Conservation (phyloP, 2,329 filamentous ascomycete species). For the Penicillium sp. region DNA sequence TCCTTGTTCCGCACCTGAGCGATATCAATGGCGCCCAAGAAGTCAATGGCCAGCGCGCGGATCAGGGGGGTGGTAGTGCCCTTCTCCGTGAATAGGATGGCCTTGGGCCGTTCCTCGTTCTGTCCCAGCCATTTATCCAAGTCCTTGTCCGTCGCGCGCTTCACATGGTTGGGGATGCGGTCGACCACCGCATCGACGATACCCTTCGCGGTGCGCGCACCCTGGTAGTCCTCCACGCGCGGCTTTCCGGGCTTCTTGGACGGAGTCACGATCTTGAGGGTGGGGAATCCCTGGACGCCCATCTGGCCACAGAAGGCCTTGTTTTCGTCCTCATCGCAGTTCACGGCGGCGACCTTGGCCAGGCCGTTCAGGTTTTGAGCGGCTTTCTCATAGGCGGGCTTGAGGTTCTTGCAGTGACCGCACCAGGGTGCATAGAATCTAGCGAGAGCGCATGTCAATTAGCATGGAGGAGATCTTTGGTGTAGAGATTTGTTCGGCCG, state of each 20-base stretch:
- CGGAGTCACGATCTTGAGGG: slow-evolving; percentile 89
- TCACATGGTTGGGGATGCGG: slow-evolving; percentile 91
- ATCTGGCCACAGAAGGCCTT: slow-evolving; percentile 84
- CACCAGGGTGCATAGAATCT: slow-evolving; percentile 99
- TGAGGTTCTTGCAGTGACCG: slow-evolving; percentile 94
- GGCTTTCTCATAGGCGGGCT: slow-evolving; percentile 93
- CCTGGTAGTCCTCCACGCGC: slow-evolving; percentile 88
- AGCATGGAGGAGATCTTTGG: slow-evolving; percentile 21
- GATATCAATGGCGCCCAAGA: slow-evolving; percentile 76
- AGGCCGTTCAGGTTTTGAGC: slow-evolving; percentile 88
- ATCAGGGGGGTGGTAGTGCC: slow-evolving; percentile 82
- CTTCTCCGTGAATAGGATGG: slow-evolving; percentile 92
- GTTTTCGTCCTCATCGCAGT: slow-evolving; percentile 94
- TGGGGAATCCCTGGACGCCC: slow-evolving; percentile 93
- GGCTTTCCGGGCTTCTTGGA: slow-evolving; percentile 81
- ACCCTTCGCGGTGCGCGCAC: slow-evolving; percentile 78
- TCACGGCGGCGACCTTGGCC: slow-evolving; percentile 90
- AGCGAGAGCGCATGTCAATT: slow-evolving; percentile 42
- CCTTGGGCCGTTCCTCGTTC: slow-evolving; percentile 75
- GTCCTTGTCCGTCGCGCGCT: slow-evolving; percentile 78
- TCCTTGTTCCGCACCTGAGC: slow-evolving; percentile 88
- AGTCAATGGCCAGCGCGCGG: slow-evolving; percentile 88
- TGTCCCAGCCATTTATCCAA: slow-evolving; percentile 74
- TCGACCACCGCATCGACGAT: slow-evolving; percentile 86
- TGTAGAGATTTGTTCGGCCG: slow-evolving; percentile 8